These are phyloP conservation scores for Durotheca rogersii DNA, from an alignment of 495 filamentous ascomycete genomes.

Conservation along the genomic window DNA sequence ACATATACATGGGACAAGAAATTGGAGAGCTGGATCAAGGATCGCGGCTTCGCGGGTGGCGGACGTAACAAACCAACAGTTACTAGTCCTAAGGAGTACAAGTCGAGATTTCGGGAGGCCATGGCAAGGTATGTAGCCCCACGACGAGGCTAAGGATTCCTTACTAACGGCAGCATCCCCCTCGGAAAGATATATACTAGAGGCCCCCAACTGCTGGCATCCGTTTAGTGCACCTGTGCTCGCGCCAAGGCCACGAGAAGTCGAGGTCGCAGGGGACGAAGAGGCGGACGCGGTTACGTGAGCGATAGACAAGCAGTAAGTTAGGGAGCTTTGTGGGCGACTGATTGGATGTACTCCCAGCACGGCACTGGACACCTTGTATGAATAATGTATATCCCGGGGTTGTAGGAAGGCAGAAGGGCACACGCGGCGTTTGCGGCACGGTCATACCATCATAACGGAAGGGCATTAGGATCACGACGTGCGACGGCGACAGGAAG, in stretches of 20 bases:
- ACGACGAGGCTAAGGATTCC: neutral
- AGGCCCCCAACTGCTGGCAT: constrained; percentile 54
- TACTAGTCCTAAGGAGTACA: constrained; percentile 96
- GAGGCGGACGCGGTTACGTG: constrained; percentile 1
- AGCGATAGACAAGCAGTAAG: no score
- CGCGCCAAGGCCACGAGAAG: constrained; percentile 20
- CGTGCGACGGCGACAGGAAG: no score
- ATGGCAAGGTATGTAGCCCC: constrained; percentile 81
- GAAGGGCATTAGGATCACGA: no score
- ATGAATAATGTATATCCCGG: constrained; percentile 9
- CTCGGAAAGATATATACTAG: constrained; percentile 48
- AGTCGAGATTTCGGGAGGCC: constrained; percentile 90
- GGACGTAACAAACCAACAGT: constrained; percentile 90
- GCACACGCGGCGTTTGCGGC: constrained; percentile 14
- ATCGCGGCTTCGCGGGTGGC: constrained; percentile 80
- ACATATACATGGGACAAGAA: constrained; percentile 99
- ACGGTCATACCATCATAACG: no score
- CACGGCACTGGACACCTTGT: no score
- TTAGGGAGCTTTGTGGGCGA: no score
- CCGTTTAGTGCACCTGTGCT: constrained; percentile 35
- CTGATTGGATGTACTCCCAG: no score
- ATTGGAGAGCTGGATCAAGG: constrained; percentile 97
- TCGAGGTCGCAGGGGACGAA: constrained; percentile 16
- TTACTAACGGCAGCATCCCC: constrained; percentile 8
- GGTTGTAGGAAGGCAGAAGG: constrained; percentile 1